A percentile compares a stretch with the other conserved stretches of the same genome.
Evolutionary conservation across 805 yeast genomes (phyloP).

Genomic region (Saturnispora halmiae): DNA sequence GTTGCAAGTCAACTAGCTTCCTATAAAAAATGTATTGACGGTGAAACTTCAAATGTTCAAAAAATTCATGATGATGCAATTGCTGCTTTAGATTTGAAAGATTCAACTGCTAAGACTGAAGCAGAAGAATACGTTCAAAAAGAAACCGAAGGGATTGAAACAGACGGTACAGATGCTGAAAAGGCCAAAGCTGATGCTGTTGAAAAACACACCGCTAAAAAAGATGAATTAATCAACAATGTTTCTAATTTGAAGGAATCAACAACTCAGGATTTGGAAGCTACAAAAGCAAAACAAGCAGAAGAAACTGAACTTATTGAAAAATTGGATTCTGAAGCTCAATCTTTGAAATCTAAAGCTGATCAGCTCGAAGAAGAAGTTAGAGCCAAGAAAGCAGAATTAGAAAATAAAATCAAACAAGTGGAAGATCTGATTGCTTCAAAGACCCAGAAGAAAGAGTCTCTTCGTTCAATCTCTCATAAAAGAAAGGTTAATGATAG

Average conservation of each 20-base stretch:
- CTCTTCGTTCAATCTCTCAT: conserved; percentile 20
- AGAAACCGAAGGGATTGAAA: conserved; percentile 35
- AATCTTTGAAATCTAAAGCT: conserved; percentile 30
- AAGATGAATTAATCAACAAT: conserved; percentile 34
- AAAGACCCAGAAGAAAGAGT: conserved; percentile 32
- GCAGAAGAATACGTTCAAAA: conserved; percentile 33
- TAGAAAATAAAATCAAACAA: conserved; percentile 21
- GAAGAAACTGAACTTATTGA: conserved; percentile 24
- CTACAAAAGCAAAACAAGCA: conserved; percentile 26
- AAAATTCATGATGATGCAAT: conserved; percentile 20
- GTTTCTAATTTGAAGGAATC: conserved; percentile 36
- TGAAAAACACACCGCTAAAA: conserved; percentile 37
- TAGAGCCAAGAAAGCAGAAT: conserved; percentile 34
- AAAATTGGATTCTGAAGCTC: conserved; percentile 34
- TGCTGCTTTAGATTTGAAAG: conserved; percentile 20
- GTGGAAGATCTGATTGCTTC: conserved; percentile 36
- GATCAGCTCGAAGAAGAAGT: conserved; percentile 31
- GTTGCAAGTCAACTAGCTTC: conserved; percentile 31
- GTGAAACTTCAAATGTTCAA: conserved; percentile 31
- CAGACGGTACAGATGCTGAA: conserved; percentile 36
- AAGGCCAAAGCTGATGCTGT: conserved; percentile 40
- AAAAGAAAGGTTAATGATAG: conserved; percentile 36
- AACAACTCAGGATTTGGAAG: conserved; percentile 23
- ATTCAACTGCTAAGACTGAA: conserved; percentile 25
- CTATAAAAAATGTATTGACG: conserved; percentile 31